Evolutionary conservation across 768 basidiomycete genomes (phyloP).

Genomic region (Lactarius evosmus): DNA sequence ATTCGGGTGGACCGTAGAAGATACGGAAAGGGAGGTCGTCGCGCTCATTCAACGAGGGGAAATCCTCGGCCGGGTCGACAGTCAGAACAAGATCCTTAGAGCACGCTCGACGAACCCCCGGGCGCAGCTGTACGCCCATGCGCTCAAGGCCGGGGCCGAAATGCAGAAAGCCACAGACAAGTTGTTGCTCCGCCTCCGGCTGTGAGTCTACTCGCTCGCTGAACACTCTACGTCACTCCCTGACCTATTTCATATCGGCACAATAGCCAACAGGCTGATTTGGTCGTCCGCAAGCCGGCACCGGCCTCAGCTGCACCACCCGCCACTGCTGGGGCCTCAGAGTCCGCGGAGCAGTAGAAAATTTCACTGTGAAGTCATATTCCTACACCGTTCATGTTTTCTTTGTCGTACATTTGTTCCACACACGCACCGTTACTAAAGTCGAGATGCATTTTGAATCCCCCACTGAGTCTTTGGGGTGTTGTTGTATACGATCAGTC

Average conservation of each 20-base stretch:
- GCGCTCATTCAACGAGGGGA: constrained; percentile 70
- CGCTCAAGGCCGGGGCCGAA: constrained; percentile 68
- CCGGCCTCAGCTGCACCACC: background rate
- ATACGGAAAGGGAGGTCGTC: constrained; percentile 73
- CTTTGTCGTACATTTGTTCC: background rate
- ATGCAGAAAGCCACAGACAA: constrained; percentile 75
- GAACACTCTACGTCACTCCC: background rate
- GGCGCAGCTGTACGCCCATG: constrained; percentile 68
- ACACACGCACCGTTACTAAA: constrained; percentile 15
- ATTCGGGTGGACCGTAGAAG: constrained; percentile 76
- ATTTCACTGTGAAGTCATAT: background rate
- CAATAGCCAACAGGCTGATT: constrained; percentile 73
- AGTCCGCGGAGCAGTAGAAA: constrained; percentile 20
- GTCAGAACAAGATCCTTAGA: constrained; percentile 85
- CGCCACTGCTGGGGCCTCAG: constrained; percentile 4
- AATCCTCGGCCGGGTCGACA: constrained; percentile 83
- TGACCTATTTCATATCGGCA: constrained; percentile 2
- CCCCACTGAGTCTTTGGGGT: constrained; percentile 4
- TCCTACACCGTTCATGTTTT: background rate
- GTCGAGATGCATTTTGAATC: constrained; percentile 14
- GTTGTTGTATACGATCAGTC: constrained; percentile 13
- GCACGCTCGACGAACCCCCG: constrained; percentile 80
- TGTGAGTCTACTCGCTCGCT: constrained; percentile 52
- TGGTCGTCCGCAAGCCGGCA: constrained; percentile 56
- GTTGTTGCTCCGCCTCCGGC: constrained; percentile 73